Base-by-base conservation (phyloP, 352 stramenopile genomes). In the Thraustotheca clavata region DNA sequence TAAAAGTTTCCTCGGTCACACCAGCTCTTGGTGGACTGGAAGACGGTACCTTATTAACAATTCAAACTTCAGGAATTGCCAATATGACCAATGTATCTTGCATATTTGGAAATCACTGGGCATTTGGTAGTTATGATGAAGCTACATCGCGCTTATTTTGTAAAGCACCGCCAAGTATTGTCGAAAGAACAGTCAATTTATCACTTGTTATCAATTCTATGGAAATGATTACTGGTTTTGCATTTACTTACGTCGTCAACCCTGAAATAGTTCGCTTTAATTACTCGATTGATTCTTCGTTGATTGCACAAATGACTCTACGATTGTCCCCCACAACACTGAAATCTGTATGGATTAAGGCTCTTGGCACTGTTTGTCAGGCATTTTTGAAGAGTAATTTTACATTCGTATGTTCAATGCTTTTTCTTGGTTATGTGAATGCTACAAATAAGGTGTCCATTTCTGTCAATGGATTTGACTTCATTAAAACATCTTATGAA, bases 401-500 rank as follows among this genome's bases (percentile, higher is more conserved):
- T 67, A 11, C 52, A 0, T 83, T 83, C 47, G 55, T 76, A 20
- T 77, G 39, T 33, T 50, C n/a, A n/a, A n/a, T n/a, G n/a, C n/a
- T n/a, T n/a, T n/a, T 57, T 0, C 74, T 71, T 71, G 0, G 32
- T 43, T 16, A 55, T 71, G 1, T 49, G 69, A 7, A 69, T 60
- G n/a, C 47, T 4, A 70, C 76, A 9, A 20, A 61, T 1, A 20
- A n/a, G n/a, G n/a, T 88, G 39, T 55, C 69, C 0, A 50, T 95
- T 12, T 88, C 79, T 0, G 88, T 93, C 41, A 90, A 95, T 62
- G 67, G 68, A 1, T 68, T 77, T 1, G 79, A 91, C 39, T 89
- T 83, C 48, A 46, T 80, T 0, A 39, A 69, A 7, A 67, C 70
- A 46, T 36, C 36, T 3, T 26, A 62, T 4, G 16, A 12, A 14